Base-by-base conservation (phyloP, 1,284 basidiomycete species). In the Amylostereum areolatum region DNA sequence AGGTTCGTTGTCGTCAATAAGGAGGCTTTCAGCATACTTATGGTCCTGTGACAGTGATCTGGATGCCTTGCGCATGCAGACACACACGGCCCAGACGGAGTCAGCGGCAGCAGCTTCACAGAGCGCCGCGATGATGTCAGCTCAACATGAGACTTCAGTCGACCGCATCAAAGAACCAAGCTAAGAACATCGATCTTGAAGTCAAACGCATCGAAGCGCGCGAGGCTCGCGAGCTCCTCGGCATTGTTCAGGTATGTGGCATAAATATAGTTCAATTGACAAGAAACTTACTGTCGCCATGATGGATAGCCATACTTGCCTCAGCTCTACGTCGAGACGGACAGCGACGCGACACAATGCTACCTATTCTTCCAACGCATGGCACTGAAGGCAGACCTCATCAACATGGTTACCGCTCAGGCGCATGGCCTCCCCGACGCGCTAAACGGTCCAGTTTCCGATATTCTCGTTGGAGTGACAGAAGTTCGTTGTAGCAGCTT, bases 141-240 rank as follows among this genome's bases (percentile, higher is more conserved):
- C 73, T 96, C 51, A 97, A 97, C 63, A 76, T 96, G 64, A 96
- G 92, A 64, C 77, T 97, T 3, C 93, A 97, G 64, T 89, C 88
- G 1, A 80, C 89, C 1, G 92, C 89, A 0, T 78, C 84, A 34
- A 97, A 95, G 76, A 89, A 89, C 54, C 93, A 95, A 62, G 85
- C 89, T 11, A 86, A 85, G 63, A 83, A 80, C 18, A 87, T 97
- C 51, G 94, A 97, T 54, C 74, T 93, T 28, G 94, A 96, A 62
- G 71, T 96, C 57, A 82, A 81, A 62, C 84, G 81, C 55, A 75
- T 96, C 47, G 92, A 97, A 59, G 88, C 90, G 0, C 74, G 76
- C 49, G 92, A 97, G 66, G 80, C 83, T 4, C 77, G 77, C 29
- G 91, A 94, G 58, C 74, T 94, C 46, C 70, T 95, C 24, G 68